Conservation (phyloP, 2,329 filamentous ascomycete species). For the Onygenales sp. region DNA sequence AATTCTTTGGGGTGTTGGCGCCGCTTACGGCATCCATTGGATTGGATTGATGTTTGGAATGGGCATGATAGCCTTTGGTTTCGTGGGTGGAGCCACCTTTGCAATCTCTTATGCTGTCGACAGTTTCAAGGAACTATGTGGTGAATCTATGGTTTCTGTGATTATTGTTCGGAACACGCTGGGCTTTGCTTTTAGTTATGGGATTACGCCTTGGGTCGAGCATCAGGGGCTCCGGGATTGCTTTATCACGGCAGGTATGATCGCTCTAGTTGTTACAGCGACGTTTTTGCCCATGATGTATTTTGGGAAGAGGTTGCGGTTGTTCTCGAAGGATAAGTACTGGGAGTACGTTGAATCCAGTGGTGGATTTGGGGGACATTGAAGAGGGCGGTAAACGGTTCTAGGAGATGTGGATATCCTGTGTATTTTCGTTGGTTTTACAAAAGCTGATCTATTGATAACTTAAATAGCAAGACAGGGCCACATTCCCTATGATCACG, state of each 20-base stretch:
- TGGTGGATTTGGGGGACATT: background rate
- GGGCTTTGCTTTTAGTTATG: slow-evolving; percentile 22
- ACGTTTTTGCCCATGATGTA: slow-evolving; percentile 23
- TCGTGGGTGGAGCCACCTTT: slow-evolving; percentile 13
- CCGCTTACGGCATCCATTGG: slow-evolving; percentile 19
- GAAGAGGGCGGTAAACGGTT: background rate
- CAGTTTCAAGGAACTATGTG: slow-evolving; percentile 20
- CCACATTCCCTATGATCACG: too few species aligned
- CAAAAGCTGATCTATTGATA: too few species aligned
- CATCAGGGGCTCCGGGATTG: slow-evolving; percentile 23
- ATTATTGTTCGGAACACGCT: slow-evolving; percentile 33
- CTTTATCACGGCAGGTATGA: slow-evolving; percentile 24
- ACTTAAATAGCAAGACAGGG: too few species aligned
- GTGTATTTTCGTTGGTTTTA: too few species aligned
- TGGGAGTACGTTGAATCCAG: slow-evolving; percentile 8
- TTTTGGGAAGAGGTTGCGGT: slow-evolving; percentile 19
- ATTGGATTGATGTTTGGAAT: slow-evolving; percentile 21
- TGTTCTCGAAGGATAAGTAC: slow-evolving; percentile 9
- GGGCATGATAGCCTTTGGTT: slow-evolving; percentile 19
- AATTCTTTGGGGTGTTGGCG: slow-evolving; percentile 22
- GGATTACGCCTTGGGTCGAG: slow-evolving; percentile 27
- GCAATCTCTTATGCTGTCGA: slow-evolving; percentile 21
- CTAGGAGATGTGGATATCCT: background rate
- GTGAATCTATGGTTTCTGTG: slow-evolving; percentile 23
- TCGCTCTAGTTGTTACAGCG: slow-evolving; percentile 18